Evolutionary conservation across 208 protist species (phyloP).

Genomic region (Trypanosoma congolense): DNA sequence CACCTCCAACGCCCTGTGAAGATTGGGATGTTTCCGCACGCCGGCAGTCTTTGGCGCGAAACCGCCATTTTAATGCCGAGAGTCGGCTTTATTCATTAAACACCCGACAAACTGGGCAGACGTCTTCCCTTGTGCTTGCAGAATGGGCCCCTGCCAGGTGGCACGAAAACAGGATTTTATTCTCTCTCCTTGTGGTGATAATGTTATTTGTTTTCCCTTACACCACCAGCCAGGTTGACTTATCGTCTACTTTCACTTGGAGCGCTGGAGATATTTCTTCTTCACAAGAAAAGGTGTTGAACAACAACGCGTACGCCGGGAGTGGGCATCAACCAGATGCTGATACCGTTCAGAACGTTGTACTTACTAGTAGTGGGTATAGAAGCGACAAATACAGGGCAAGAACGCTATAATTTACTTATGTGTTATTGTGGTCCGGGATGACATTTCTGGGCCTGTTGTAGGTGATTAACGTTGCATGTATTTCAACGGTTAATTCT

Average conservation of each 20-base stretch:
- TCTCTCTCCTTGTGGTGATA: slow-evolving; percentile 14
- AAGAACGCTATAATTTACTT: slow-evolving; percentile 21
- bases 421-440: too few species aligned
- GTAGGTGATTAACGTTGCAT: too few species aligned
- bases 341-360: background rate
- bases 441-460: too few species aligned
- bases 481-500: too few species aligned
- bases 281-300: background rate
- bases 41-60: slow-evolving; percentile 2
- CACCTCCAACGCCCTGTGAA: background rate
- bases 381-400: slow-evolving; percentile 14
- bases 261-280: background rate
- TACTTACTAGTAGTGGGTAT: slow-evolving; percentile 12
- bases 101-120: background rate
- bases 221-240: background rate
- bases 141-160: slow-evolving; percentile 15
- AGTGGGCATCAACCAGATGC: background rate
- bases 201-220: slow-evolving; percentile 3
- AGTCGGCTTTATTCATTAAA: background rate
- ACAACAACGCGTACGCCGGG: background rate
- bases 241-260: background rate
- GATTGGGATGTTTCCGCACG: too few species aligned
- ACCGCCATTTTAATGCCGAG: slow-evolving; percentile 19
- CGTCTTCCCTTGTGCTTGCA: background rate
- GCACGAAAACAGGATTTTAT: slow-evolving; percentile 15